A percentile compares a stretch with the other conserved stretches of the same genome.
phyloP scores from a whole-genome alignment of 2,329 filamentous ascomycete species.

The Cladosporium sp. region DNA sequence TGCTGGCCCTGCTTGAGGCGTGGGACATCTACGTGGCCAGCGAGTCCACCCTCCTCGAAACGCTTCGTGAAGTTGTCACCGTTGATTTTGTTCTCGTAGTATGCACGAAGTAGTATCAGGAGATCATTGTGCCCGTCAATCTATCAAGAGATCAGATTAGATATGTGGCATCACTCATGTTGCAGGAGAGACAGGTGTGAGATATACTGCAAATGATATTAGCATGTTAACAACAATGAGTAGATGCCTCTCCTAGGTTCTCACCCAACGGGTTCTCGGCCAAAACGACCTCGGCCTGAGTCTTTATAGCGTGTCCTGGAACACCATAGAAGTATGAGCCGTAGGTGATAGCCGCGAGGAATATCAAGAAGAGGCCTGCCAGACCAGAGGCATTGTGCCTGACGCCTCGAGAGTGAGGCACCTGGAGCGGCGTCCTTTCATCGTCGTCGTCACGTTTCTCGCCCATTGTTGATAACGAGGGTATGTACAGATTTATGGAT shows the following conservation, averaged over 20 bases:
- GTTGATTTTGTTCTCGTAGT: constrained; percentile 78
- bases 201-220: background rate
- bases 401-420: background rate
- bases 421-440: background rate
- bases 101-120: constrained; percentile 66
- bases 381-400: constrained; percentile 4
- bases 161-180: background rate
- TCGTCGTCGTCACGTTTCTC: background rate
- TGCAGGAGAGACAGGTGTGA: background rate
- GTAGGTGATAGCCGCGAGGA: constrained; percentile 5
- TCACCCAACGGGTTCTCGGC: constrained; percentile 27
- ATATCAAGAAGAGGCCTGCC: constrained; percentile 5
- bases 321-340: constrained; percentile 15
- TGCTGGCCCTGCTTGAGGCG: constrained; percentile 69
- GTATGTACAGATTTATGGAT: background rate
- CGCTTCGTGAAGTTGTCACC: constrained; percentile 63
- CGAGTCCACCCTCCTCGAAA: constrained; percentile 70
- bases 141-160: background rate
- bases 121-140: constrained; percentile 87
- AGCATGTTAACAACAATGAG: background rate
- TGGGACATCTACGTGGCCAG: constrained; percentile 74
- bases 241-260: background rate
- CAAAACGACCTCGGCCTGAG: constrained; percentile 23
- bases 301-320: background rate
- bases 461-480: background rate